These are phyloP conservation scores for Magnolia kwangsiensis DNA, from an alignment of 164 flowering plant species.

Conservation along the genomic window DNA sequence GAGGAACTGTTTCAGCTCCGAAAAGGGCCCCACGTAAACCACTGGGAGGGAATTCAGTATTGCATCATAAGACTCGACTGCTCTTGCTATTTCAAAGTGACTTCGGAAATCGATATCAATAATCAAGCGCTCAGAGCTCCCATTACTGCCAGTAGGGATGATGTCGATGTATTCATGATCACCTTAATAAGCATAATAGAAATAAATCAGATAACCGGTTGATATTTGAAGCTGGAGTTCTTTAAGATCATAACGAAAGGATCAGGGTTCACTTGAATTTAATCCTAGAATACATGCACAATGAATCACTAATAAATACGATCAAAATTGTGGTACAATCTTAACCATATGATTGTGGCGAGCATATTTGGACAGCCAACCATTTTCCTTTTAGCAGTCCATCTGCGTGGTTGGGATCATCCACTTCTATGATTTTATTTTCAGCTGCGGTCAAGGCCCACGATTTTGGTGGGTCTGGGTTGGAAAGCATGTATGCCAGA, in stretches of 20 bases:
- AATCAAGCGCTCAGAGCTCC: conserved; percentile 60
- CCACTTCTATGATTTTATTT: too few species aligned
- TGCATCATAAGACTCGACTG: conserved; percentile 71
- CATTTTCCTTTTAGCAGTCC: not conserved
- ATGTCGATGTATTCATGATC: conserved; percentile 92
- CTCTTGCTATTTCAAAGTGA: conserved; percentile 95
- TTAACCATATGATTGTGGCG: not conserved
- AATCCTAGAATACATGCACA: not conserved
- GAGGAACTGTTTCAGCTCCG: conserved; percentile 63
- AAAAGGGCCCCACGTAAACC: conserved; percentile 61
- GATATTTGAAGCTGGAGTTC: not conserved
- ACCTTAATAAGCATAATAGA: conserved; percentile 34
- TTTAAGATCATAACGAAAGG: not conserved
- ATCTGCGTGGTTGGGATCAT: not conserved
- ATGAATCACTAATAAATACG: not conserved
- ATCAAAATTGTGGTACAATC: not conserved
- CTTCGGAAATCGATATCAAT: conserved; percentile 85
- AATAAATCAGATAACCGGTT: not conserved
- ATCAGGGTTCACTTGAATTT: not conserved
- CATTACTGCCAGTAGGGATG: conserved; percentile 30
- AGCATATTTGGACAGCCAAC: not conserved
- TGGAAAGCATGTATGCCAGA: too few species aligned
- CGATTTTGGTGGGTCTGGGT: too few species aligned
- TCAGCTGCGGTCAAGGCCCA: too few species aligned
- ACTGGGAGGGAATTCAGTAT: conserved; percentile 71